Evolutionary conservation across 164 flowering plant species (phyloP).

Genomic region (Sedum album): DNA sequence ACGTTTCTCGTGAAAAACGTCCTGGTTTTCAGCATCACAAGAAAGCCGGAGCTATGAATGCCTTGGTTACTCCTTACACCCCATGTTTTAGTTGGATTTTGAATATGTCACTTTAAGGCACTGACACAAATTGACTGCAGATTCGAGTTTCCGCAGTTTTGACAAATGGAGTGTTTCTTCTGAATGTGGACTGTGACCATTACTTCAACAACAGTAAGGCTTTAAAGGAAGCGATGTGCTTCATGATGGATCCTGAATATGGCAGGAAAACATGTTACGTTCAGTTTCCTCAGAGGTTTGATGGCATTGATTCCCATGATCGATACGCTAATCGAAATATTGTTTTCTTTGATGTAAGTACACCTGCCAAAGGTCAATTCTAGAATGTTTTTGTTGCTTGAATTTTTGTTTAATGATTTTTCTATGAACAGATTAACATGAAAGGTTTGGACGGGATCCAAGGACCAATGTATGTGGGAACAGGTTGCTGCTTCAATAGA

Average conservation of each 20-base stretch:
- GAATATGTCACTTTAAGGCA: too few species aligned
- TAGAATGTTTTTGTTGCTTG: background rate
- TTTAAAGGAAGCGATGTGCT: too few species aligned
- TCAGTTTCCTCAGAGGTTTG: constrained; percentile 95
- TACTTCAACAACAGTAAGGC: too few species aligned
- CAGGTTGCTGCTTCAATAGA: constrained; percentile 94
- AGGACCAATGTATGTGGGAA: constrained; percentile 97
- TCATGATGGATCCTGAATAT: too few species aligned
- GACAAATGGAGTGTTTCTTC: constrained; percentile 88
- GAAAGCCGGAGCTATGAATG: too few species aligned
- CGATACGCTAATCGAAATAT: constrained; percentile 96
- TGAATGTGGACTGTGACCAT: constrained; percentile 98
- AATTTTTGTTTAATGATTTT: background rate
- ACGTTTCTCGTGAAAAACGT: too few species aligned
- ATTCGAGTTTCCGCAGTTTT: constrained; percentile 96
- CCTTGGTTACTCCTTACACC: constrained; percentile 43
- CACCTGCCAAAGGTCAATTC: background rate
- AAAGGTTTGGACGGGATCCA: too few species aligned
- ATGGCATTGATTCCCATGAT: constrained; percentile 95
- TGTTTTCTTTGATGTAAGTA: constrained; percentile 82
- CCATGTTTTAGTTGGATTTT: background rate
- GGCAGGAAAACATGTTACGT: too few species aligned
- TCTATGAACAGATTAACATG: too few species aligned
- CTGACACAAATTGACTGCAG: constrained; percentile 22
- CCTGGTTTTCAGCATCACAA: too few species aligned